These are phyloP conservation scores for Myriosclerotinia duriaeana DNA, from an alignment of 2,329 filamentous ascomycete species.

Conservation along the genomic window DNA sequence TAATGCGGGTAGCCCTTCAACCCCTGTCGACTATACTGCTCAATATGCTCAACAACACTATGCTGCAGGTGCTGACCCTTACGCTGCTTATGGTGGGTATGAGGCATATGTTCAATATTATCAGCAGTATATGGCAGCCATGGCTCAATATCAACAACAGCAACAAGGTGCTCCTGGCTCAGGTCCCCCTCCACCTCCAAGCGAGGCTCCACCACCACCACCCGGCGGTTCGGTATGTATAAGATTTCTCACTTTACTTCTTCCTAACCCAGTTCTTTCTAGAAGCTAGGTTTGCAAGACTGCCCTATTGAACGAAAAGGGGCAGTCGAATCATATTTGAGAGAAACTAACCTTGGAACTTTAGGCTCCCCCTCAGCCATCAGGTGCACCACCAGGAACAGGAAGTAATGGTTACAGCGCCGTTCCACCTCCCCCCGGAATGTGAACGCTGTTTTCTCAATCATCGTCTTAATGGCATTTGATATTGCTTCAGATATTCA, in stretches of 20 bases:
- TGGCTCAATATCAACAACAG: constrained; percentile 51
- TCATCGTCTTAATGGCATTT: not conserved
- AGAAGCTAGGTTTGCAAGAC: constrained; percentile 12
- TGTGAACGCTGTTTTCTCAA: constrained; percentile 39
- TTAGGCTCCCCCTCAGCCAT: constrained; percentile 57
- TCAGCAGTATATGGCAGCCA: constrained; percentile 65
- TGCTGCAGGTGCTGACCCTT: constrained; percentile 67
- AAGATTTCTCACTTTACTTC: constrained; percentile 1
- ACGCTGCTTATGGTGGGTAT: constrained; percentile 89
- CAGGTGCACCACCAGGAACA: constrained; percentile 54
- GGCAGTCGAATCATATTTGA: constrained; percentile 5
- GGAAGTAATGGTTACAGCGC: constrained; percentile 58
- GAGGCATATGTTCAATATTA: constrained; percentile 73
- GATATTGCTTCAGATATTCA: not conserved
- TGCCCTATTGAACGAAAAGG: no score
- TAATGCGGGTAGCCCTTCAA: constrained; percentile 47
- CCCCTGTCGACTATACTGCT: constrained; percentile 65
- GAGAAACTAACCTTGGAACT: constrained; percentile 22
- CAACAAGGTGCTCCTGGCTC: constrained; percentile 45
- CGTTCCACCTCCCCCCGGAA: constrained; percentile 54
- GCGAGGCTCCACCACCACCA: constrained; percentile 59
- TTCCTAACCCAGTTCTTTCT: constrained; percentile 13
- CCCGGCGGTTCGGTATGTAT: constrained; percentile 48
- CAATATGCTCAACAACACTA: constrained; percentile 89
- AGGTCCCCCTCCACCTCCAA: constrained; percentile 55